Percentiles rank a stretch among this genome's conserved stretches.
phyloP scores from a whole-genome alignment of 2,329 filamentous ascomycete genomes.

The Arthrocladium fulminans region DNA sequence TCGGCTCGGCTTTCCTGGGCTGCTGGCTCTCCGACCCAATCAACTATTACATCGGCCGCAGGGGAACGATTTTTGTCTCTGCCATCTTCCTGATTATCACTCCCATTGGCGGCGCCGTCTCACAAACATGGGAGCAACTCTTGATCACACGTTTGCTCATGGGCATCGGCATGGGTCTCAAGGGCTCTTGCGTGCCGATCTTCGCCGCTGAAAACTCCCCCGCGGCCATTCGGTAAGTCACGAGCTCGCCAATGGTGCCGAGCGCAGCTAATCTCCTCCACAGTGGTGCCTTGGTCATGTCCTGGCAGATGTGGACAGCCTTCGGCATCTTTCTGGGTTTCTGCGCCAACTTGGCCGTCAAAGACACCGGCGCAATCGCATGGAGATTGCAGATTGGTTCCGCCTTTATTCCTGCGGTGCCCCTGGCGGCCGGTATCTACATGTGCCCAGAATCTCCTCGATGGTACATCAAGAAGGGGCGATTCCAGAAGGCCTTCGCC shows the following conservation, averaged over 20 bases:
- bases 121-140: constrained; percentile 24
- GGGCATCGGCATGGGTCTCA: constrained; percentile 27
- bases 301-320: constrained; percentile 30
- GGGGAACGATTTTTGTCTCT: constrained; percentile 25
- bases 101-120: constrained; percentile 24
- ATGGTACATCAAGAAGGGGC: constrained; percentile 28
- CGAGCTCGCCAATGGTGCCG: too few species aligned
- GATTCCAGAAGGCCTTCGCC: constrained; percentile 23
- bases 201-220: constrained; percentile 26
- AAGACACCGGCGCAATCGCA: constrained; percentile 46
- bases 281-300: constrained; percentile 24
- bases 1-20: constrained; percentile 55
- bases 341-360: constrained; percentile 54
- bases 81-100: constrained; percentile 27
- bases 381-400: constrained; percentile 58
- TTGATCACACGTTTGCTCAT: constrained; percentile 25
- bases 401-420: constrained; percentile 56
- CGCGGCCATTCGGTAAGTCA: constrained; percentile 20
- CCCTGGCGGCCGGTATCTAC: constrained; percentile 49
- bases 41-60: constrained; percentile 25
- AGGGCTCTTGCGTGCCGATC: constrained; percentile 24
- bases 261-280: background rate
- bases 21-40: constrained; percentile 26
- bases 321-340: constrained; percentile 44
- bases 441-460: constrained; percentile 32